Evolutionary conservation across 176 grass and related monocot genomes (phyloP).

Genomic region (Triticum turgidum): DNA sequence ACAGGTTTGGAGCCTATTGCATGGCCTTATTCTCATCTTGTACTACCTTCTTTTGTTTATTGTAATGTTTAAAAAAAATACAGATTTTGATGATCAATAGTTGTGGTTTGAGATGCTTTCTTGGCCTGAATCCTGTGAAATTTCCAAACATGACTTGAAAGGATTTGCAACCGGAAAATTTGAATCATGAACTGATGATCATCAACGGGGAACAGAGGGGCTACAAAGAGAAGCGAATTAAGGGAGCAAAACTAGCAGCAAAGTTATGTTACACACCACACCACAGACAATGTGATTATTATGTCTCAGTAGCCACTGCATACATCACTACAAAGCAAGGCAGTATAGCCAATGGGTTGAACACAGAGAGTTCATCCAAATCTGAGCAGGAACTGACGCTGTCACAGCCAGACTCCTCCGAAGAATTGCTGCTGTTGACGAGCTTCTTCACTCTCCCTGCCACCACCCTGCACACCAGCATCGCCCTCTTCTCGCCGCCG

Average conservation of each 20-base stretch:
- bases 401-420: conserved; percentile 50
- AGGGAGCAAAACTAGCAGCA: neutral
- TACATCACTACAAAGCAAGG: conserved; percentile 91
- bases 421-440: neutral
- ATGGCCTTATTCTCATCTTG: conserved; percentile 22
- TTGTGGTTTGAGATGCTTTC: neutral
- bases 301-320: conserved; percentile 54
- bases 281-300: neutral
- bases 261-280: conserved; percentile 17
- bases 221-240: neutral
- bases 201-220: neutral
- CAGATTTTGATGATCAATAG: neutral
- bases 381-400: conserved; percentile 30
- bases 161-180: neutral
- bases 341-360: conserved; percentile 70
- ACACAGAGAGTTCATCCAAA: conserved; percentile 74
- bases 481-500: conserved; percentile 53
- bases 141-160: neutral
- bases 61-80: neutral
- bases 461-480: conserved; percentile 88
- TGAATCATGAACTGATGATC: neutral
- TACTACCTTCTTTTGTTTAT: neutral
- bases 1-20: conserved; percentile 20
- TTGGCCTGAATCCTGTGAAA: neutral
- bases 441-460: conserved; percentile 75